These are phyloP conservation scores for Yarrowia sp. DNA, from an alignment of 805 yeast species.

Conservation along the genomic window DNA sequence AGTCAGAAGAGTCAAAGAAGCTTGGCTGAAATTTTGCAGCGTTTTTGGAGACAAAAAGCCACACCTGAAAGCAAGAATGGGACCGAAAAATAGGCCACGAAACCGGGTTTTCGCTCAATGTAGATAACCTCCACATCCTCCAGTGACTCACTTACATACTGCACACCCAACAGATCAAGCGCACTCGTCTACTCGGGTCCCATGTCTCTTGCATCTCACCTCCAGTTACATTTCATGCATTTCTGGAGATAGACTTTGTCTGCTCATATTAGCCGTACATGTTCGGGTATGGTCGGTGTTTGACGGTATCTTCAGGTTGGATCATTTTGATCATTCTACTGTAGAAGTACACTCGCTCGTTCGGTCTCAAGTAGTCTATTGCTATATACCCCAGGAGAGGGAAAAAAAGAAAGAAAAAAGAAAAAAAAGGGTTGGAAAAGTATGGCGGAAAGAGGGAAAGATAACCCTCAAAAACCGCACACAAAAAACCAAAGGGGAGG, in stretches of 20 bases:
- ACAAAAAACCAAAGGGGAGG: constrained; percentile 28
- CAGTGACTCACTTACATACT: constrained; percentile 14
- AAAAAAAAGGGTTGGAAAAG: constrained; percentile 26
- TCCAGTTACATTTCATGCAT: constrained; percentile 28
- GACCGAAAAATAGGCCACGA: too few relatives aligned
- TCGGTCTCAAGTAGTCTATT: constrained; percentile 15
- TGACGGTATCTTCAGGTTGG: too few relatives aligned
- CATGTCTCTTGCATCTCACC: constrained; percentile 2
- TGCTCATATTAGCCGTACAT: constrained; percentile 5
- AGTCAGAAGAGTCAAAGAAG: not conserved
- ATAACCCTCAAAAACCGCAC: constrained; percentile 36
- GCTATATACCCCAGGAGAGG: constrained; percentile 15
- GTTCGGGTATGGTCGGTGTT: constrained; percentile 21
- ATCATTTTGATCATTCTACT: too few relatives aligned
- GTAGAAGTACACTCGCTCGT: too few relatives aligned
- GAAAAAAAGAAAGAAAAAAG: constrained; percentile 5
- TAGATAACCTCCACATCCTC: not conserved
- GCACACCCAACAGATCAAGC: constrained; percentile 19
- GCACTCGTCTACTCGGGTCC: constrained; percentile 32
- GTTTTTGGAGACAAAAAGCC: too few relatives aligned
- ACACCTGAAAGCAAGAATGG: too few relatives aligned
- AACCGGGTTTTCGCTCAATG: not conserved
- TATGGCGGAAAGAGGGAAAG: constrained; percentile 35
- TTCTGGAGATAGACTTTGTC: constrained; percentile 31
- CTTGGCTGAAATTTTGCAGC: not conserved